Base-by-base conservation (phyloP, 1,139 yeast species). In the Magnusiomyces fungicola region DNA sequence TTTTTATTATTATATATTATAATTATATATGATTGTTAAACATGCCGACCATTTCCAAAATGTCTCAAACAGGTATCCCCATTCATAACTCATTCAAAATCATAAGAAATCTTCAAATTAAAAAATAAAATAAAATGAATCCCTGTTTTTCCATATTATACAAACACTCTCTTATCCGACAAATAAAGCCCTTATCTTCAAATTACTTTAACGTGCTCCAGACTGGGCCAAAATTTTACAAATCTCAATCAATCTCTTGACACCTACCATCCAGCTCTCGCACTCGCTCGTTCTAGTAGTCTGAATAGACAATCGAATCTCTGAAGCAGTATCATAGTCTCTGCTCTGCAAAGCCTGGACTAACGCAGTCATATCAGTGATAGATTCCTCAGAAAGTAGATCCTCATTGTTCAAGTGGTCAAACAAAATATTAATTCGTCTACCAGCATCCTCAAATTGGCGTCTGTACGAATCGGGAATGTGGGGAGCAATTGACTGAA, bases 261-360 rank as follows among this genome's bases (percentile, higher is more conserved):
- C 83, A 60, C 98, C 98, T 24, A 87, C 80, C 71, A 87, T 80
- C 98, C 98, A 92, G 59, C 84, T 81, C 12, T 96, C 96, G 56
- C 86, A 80, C 65, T 90, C 96, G 41, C 78, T 80, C 46, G 83
- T 76, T 58, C 79, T 77, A 38, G 78, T 75, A 7, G 89, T 76
- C 45, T 86, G 78, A 57, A 92, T 76, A 48, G 81, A 79, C 47
- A 78, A 60, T 29, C 66, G 70, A 36, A 62, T 55, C 12, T 75
- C 69, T 49, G 76, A 69, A 1, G 97, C 97, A 12, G 71, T 70
- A 14, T 68, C 68, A 63, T 72, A 86, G 56, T 87, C 82, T 54
- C 75, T 74, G 16, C 64, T 67, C 21, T 71, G 71, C 58, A 94
- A 68, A 1, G 80, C 70, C 12, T 66, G 67, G 29, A 80, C 69